Base-by-base conservation (phyloP, 2,329 filamentous ascomycete genomes). In the Calonectria leucothoes region DNA sequence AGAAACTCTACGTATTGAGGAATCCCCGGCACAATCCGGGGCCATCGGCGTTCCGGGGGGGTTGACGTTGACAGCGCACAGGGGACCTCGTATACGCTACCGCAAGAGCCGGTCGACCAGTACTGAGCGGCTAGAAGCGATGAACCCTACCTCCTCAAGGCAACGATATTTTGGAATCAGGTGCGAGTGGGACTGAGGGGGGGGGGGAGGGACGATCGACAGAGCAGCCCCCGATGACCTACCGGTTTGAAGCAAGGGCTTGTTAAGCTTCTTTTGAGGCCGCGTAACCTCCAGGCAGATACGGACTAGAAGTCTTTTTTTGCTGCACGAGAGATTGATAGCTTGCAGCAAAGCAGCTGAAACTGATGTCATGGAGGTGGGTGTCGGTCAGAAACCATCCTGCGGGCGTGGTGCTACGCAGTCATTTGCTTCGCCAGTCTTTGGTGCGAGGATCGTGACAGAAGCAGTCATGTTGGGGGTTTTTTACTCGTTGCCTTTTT, bases 301-400 rank as follows among this genome's bases (percentile, higher is more conserved):
- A 39, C 39, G n/a, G 61, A 35, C 52, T 29, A 49, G 61, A 59
- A 49, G 35, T 35, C 66, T 61, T 71, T 57, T 61, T 55, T 75
- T 69, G 70, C 55, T 31, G 72, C 52, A 33, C 57, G 37, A 72
- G 73, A 55, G 71, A 37, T 72, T 64, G 25, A 31, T 39, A 70
- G 74, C 69, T 64, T 49, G 68, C 45, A 71, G 65, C 33, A 45
- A 45, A 39, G 52, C 49, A 79, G 77, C 70, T 77, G 76, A 77
- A 79, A 78, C 77, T 73, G 76, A 79, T 79, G 77, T 79, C 77
- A 79, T 76, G 52, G 48, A 17, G 23, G 57, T n/a, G 25, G 39
- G 27, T 27, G 49, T 71, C 52, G 52, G 69, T 67, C 39, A 71
- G 63, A 67, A 63, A 57, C n/a, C 39, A 63, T 27, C 37, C 27